Evolutionary conservation across 345 rosid species (phyloP).

Genomic region (Citrus hindsii): DNA sequence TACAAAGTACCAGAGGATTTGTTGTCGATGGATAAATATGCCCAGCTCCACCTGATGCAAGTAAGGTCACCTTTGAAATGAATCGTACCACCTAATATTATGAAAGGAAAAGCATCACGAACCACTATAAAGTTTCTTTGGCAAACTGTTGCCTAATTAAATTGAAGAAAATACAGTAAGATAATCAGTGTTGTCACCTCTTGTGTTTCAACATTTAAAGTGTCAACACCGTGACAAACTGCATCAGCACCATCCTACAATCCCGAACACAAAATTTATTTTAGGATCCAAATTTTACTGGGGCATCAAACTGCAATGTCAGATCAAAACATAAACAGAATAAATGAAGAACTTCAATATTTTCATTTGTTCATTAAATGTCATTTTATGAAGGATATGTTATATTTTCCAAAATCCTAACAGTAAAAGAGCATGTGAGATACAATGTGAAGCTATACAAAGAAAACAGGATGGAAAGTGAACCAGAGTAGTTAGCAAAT

Average conservation of each 20-base stretch:
- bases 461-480: background rate
- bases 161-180: background rate
- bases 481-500: slow-evolving; percentile 90
- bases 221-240: slow-evolving; percentile 85
- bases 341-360: background rate
- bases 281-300: slow-evolving; percentile 2
- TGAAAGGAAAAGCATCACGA: slow-evolving; percentile 1
- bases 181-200: slow-evolving; percentile 49
- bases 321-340: slow-evolving; percentile 3
- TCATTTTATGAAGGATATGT: background rate
- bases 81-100: slow-evolving; percentile 70
- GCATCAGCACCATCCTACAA: slow-evolving; percentile 70
- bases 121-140: background rate
- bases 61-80: slow-evolving; percentile 86
- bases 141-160: slow-evolving; percentile 4
- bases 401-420: slow-evolving; percentile 1
- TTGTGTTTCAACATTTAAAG: slow-evolving; percentile 71
- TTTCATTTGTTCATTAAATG: background rate
- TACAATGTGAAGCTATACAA: background rate
- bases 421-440: background rate
- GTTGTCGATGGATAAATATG: slow-evolving; percentile 95
- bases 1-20: slow-evolving; percentile 67
- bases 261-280: slow-evolving; percentile 15
- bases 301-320: background rate
- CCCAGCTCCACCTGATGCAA: slow-evolving; percentile 98